Base-by-base conservation (phyloP, 2,329 filamentous ascomycete genomes). In the Pseudogymnoascus sp. region DNA sequence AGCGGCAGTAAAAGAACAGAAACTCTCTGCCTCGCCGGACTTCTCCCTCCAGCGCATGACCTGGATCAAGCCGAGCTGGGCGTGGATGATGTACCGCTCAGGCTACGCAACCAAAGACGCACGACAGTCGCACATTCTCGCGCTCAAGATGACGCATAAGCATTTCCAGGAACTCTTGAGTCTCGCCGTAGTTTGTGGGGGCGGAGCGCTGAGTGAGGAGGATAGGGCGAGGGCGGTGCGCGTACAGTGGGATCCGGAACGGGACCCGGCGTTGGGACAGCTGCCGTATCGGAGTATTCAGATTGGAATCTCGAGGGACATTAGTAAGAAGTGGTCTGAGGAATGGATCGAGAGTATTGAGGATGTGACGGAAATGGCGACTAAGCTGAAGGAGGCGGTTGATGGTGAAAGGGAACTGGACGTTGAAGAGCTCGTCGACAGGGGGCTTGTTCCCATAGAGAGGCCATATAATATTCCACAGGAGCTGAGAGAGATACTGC, bases 191-290 rank as follows among this genome's bases (percentile, higher is more conserved):
- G 74, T 6, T 69, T 75, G 11, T 64, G 78, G 28, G 72, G 76
- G 18, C 71, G 64, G 0, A 70, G 73, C 16, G 3, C 56, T 70
- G 28, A 64, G 50, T 8, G 61, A 59, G 18, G 68, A 65, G 31
- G 65, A 70, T 44, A 69, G 64, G 21, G 69, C 64, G 67, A 69
- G 70, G 61, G 34, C 63, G 12, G 82, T 87, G 0, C 77, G 80
- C n/a, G 77, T 87, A 6, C 84, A 87, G 70, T 88, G 85, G 85
- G 85, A 88, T 71, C 85, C 85, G 0, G 85, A 88, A 69, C 70
- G 85, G 18, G 75, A 76, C 23, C 71, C 79, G 1, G 70, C 71
- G 37, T 70, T 86, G 10, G 77, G 71, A 10, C 76, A 74, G 65
- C 65, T 86, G 61, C 71, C 68, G 6, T 79, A 83, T 69, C 75